Base-by-base conservation (phyloP, 140 eudicot genomes). In the Stevia rebaudiana region DNA sequence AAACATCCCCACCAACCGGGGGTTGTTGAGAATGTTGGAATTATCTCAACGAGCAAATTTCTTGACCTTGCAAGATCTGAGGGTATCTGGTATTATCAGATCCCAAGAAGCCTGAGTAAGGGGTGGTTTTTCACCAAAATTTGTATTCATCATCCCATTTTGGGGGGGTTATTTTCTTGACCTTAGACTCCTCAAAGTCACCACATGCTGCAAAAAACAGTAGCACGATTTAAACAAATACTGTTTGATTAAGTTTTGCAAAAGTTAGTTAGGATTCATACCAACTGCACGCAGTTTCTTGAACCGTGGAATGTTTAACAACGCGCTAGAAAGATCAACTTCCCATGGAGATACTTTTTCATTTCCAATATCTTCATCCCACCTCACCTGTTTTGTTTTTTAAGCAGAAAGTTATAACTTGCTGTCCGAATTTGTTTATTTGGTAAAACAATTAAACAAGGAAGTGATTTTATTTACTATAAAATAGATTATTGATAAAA, bases 21-120 rank as follows among this genome's bases (percentile, higher is more conserved):
- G 44, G 51, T 66, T 59, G 78, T 81, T 78, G 74, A 76, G 72
- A 71, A 81, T 63, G 44, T 62, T 80, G 73, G 71, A 75, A 72
- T 19, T 88, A 76, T 64, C 84, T 83, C 78, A 86, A 49, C 3
- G 97, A 76, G 83, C 94, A 86, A 74, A 89, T 89, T 89, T 89
- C 97, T 89, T 89, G 97, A 89, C 97, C 97, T 89, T 89, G 97
- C 97, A 89, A 89, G 97, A 86, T 95, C 97, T 77, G 87, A 69
- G 97, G 92, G 75, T 83, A 79, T 77, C 79, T 57, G 51, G 74
- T 42, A 55, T 30, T 70, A 57, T 78, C 78, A 30, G 97, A 78
- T 82, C 80, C 97, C 90, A 72, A 65, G 79, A 80, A 82, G 87
- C 90, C 95, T 22, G 84, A 77, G 82, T 77, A 79, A 65, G 82